These are phyloP conservation scores for Cercospora sp. DNA, from an alignment of 2,329 filamentous ascomycete species.

Conservation along the genomic window DNA sequence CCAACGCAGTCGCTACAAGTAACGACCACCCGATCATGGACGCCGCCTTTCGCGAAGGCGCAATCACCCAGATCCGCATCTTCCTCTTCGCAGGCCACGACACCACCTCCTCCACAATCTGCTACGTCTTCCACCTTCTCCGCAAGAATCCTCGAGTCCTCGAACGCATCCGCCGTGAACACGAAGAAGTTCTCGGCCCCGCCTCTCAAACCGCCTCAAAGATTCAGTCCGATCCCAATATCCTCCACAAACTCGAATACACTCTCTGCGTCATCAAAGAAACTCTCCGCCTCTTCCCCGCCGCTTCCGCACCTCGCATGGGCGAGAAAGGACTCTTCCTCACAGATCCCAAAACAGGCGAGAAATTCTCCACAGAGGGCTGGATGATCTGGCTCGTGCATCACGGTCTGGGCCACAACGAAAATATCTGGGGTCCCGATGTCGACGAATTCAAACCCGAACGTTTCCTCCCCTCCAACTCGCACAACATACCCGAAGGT, in stretches of 20 bases:
- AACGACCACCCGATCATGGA: constrained; percentile 31
- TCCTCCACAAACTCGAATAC: constrained; percentile 54
- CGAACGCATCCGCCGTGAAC: constrained; percentile 47
- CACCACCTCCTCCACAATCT: constrained; percentile 39
- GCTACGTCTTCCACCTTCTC: constrained; percentile 43
- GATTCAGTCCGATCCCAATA: constrained; percentile 46
- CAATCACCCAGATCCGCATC: constrained; percentile 39
- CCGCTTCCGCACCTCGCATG: constrained; percentile 46
- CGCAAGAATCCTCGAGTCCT: constrained; percentile 37
- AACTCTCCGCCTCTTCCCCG: constrained; percentile 53
- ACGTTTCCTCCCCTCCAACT: constrained; percentile 43
- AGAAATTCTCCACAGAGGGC: constrained; percentile 46
- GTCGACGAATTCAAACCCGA: constrained; percentile 52
- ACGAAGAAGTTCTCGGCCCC: constrained; percentile 50
- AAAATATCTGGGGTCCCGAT: constrained; percentile 41
- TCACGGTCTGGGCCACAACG: constrained; percentile 39
- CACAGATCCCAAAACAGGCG: constrained; percentile 44
- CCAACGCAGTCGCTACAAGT: constrained; percentile 14
- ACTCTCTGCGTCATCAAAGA: constrained; percentile 56
- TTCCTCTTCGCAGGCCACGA: constrained; percentile 46
- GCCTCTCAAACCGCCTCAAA: constrained; percentile 23
- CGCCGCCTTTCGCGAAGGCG: constrained; percentile 36
- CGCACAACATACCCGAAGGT: constrained; percentile 41
- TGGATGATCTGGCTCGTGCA: constrained; percentile 46
- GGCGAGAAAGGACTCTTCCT: constrained; percentile 40